These are phyloP conservation scores for Saccharomycopsis olivae DNA, from an alignment of 805 yeast species.

Conservation along the genomic window DNA sequence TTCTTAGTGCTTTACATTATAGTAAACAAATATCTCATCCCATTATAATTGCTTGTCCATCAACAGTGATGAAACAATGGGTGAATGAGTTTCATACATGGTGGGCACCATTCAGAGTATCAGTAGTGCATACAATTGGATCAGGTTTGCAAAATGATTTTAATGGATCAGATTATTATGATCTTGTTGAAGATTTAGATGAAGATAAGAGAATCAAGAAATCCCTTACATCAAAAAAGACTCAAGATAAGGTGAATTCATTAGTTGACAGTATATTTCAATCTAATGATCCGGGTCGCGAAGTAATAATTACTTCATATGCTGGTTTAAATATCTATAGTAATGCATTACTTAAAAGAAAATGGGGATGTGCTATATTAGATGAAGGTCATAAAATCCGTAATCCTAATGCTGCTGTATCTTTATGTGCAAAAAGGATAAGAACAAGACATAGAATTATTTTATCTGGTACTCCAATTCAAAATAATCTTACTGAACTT, in stretches of 20 bases:
- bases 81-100: constrained; percentile 91
- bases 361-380: constrained; percentile 85
- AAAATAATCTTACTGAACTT: constrained; percentile 79
- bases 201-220: constrained; percentile 26
- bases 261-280: constrained; percentile 31
- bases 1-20: constrained; percentile 83
- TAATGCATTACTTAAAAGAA: constrained; percentile 45
- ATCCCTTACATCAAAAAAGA: constrained; percentile 21
- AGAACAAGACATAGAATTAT: constrained; percentile 80
- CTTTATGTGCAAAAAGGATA: constrained; percentile 74
- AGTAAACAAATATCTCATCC: constrained; percentile 70
- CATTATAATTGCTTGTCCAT: constrained; percentile 84
- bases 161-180: constrained; percentile 27
- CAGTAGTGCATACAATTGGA: constrained; percentile 87
- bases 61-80: constrained; percentile 95
- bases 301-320: constrained; percentile 83
- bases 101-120: constrained; percentile 94
- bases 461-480: constrained; percentile 93
- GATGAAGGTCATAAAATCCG: constrained; percentile 97
- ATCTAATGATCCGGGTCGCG: constrained; percentile 37
- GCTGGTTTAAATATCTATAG: constrained; percentile 72
- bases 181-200: constrained; percentile 36
- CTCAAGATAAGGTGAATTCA: constrained; percentile 32
- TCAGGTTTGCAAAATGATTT: constrained; percentile 53
- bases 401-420: constrained; percentile 85